phyloP scores from a whole-genome alignment of 2,329 filamentous ascomycete species.

The Ophiostoma novo-ulmi region DNA sequence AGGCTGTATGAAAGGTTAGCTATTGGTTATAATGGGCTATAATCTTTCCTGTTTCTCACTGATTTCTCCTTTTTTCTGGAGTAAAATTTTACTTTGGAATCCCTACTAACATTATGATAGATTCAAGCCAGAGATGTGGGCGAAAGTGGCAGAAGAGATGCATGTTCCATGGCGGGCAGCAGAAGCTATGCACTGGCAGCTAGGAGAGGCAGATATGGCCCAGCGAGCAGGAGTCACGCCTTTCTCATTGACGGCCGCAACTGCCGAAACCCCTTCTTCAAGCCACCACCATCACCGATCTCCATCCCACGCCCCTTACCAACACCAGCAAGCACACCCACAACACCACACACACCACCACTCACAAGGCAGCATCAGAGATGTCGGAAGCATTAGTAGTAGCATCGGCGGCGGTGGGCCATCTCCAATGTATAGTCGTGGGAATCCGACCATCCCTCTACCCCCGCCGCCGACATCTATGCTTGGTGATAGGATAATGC shows the following conservation, averaged over 20 bases:
- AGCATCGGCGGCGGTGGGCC: background rate
- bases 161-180: slow-evolving; percentile 90
- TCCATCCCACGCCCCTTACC: slow-evolving; percentile 32
- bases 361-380: slow-evolving; percentile 37
- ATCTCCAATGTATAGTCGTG: slow-evolving; percentile 41
- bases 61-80: background rate
- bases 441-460: slow-evolving; percentile 20
- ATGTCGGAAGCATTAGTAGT: slow-evolving; percentile 38
- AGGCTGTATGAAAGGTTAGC: slow-evolving; percentile 83
- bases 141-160: slow-evolving; percentile 92
- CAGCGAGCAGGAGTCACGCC: slow-evolving; percentile 82
- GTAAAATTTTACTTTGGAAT: background rate
- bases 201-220: slow-evolving; percentile 92
- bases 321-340: slow-evolving; percentile 25
- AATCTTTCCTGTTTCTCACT: slow-evolving; percentile 16
- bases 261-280: slow-evolving; percentile 35
- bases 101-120: slow-evolving; percentile 42
- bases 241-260: slow-evolving; percentile 62
- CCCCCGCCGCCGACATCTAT: slow-evolving; percentile 24
- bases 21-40: background rate
- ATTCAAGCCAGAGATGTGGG: slow-evolving; percentile 98
- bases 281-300: slow-evolving; percentile 35
- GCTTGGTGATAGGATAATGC: slow-evolving; percentile 19
- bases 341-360: slow-evolving; percentile 30
- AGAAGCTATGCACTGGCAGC: slow-evolving; percentile 97